phyloP scores from a whole-genome alignment of 2,329 filamentous ascomycete genomes.

The Blumeria graminis region DNA sequence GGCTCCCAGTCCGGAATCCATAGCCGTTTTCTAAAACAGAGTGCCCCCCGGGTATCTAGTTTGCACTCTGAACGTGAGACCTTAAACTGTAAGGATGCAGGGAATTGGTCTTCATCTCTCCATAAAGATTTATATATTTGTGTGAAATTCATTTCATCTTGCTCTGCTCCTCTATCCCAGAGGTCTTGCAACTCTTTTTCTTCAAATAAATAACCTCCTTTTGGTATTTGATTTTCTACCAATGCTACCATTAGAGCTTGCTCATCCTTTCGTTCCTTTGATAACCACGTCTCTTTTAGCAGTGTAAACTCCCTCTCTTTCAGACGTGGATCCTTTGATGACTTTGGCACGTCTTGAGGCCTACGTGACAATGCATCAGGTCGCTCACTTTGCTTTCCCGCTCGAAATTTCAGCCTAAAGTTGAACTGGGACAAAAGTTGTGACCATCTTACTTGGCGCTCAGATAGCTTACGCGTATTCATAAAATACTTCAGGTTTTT shows the following conservation, averaged over 20 bases:
- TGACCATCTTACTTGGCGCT: not conserved
- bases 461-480: not conserved
- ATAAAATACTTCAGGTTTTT: not conserved
- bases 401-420: not conserved
- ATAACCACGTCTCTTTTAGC: not conserved
- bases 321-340: not conserved
- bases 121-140: not conserved
- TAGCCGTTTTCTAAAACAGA: not conserved
- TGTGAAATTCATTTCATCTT: not conserved
- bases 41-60: not conserved
- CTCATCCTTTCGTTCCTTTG: not conserved
- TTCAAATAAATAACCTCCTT: not conserved
- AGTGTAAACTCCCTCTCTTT: not conserved
- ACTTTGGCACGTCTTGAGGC: not conserved
- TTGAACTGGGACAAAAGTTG: not conserved
- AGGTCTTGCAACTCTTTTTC: not conserved
- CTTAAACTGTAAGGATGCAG: not conserved
- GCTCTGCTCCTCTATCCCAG: not conserved
- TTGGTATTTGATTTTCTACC: not conserved
- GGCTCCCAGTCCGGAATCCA: not conserved
- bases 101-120: not conserved
- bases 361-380: not conserved
- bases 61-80: not conserved
- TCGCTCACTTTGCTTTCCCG: not conserved
- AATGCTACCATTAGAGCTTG: not conserved